Evolutionary conservation across 2,329 filamentous ascomycete species (phyloP).

Genomic region (Trichoderma gracile): DNA sequence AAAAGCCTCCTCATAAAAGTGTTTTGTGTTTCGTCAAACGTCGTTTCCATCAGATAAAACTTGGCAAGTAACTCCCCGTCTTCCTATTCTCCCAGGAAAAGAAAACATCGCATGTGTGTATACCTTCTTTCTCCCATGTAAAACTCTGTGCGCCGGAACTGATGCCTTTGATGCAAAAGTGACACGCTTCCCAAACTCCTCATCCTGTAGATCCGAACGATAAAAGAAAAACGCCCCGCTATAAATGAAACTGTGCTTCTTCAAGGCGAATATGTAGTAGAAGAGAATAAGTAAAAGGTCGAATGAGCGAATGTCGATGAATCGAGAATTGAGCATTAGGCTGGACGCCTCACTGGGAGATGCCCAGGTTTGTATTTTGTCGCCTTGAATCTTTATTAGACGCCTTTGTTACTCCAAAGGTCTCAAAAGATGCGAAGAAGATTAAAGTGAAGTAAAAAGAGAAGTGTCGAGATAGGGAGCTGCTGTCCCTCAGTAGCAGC

Average conservation of each 20-base stretch:
- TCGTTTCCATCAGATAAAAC: conserved; percentile 25
- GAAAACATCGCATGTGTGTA: conserved; percentile 6
- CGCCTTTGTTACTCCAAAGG: neutral
- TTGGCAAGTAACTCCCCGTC: conserved; percentile 24
- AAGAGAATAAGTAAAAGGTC: neutral
- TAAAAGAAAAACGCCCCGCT: conserved; percentile 27
- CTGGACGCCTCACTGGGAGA: neutral
- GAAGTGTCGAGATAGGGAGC: too few species aligned
- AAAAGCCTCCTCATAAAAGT: conserved; percentile 24
- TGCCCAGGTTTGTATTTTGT: conserved; percentile 1
- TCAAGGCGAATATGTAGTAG: conserved; percentile 8
- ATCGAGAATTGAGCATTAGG: conserved; percentile 25
- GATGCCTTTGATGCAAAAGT: conserved; percentile 19
- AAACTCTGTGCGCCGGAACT: conserved; percentile 25
- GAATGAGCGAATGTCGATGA: conserved; percentile 20
- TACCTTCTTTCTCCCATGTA: conserved; percentile 6
- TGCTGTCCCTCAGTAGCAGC: conserved; percentile 45
- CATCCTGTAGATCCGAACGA: conserved; percentile 8
- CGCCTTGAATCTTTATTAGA: neutral
- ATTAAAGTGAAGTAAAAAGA: neutral
- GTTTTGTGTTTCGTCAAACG: conserved; percentile 25
- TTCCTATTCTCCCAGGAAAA: conserved; percentile 13
- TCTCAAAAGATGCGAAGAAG: too few species aligned
- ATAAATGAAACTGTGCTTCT: conserved; percentile 13
- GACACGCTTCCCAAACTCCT: conserved; percentile 25